Evolutionary conservation across 2,329 filamentous ascomycete genomes (phyloP), one percentile per base, ranked within the genome.

Genomic region (Ceratocystis papillata): DNA sequence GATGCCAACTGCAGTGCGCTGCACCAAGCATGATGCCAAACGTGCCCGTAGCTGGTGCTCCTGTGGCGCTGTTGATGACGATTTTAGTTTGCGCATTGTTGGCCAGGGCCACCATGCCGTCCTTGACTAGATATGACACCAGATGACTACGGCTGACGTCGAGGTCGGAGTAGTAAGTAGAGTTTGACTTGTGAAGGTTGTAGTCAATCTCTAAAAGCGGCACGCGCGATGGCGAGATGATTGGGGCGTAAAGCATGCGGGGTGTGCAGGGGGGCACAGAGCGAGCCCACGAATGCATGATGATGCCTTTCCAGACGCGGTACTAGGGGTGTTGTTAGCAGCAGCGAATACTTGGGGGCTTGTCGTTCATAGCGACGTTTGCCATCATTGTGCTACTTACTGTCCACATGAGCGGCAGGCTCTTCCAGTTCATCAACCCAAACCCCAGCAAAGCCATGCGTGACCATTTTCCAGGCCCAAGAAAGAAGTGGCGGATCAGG

Each of bases 141-240:
- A 94, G 83, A 69, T 95, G 89, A 0, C 88, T 88, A 66, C 94
- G 88, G 48, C 87, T 85, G 68, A 93, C 83, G 75, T 96, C 91
- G 70, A 95, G 84, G 75, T 96, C 90, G 70, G 85, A 79, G 73
- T 96, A 96, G 78, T 95, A 96, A 37, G 91, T 96, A 71, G 83
- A 85, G 77, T 91, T 90, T 69, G 86, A 86, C 74, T 92, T 91
- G 80, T 93, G 88, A 55, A 90, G 73, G 77, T 94, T 93, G 78
- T 91, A 90, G 77, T 96, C 92, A 71, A 87, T 90, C 76, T 96
- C 90, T 70, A 88, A 81, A 65, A 88, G 76, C 0, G 88, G 83
- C 15, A 87, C 83, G 72, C 85, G 83, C 5, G 87, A 84, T 48
- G 80, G 78, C 17, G 86, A 84, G 67, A 89, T 84, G 63, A 88